Evolutionary conservation across 176 grass and related monocot species (phyloP), one percentile per base, ranked within the genome.

Genomic region (bread wheat (Triticum aestivum)): DNA sequence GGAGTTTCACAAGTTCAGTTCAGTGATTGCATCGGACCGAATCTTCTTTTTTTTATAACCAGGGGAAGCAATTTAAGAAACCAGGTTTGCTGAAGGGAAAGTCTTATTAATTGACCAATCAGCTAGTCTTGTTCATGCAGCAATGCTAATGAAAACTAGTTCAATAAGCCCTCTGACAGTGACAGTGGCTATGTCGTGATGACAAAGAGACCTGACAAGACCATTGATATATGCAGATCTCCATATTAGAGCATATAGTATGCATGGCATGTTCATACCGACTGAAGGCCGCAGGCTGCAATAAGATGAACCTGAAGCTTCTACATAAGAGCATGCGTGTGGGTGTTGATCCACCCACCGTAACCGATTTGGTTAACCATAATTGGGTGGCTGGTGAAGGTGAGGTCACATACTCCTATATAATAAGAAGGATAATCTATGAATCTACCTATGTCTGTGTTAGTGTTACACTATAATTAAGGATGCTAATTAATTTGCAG

Each of bases 321-420:
- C 20, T 79, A 77, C 9, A 69, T 11, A 61, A 58, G 59, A 15
- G 51, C 17, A 44, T 67, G 18, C 26, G 35, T 80, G 13, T 68
- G 83, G 35, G n/a, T 39, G 44, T 75, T 59, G 61, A 69, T 62
- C 84, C 72, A 82, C 85, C 85, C 76, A 86, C 89, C 86, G 73
- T 85, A 90, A 90, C 77, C 26, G 82, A 81, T 81, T 92, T 92
- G 81, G 90, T 92, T 92, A 95, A 95, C 85, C 61, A 87, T 65
- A 30, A 84, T 86, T 69, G 37, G 68, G 26, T 83, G 79, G 35
- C 75, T 52, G 59, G 6, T 73, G 61, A 78, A 78, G 79, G 79
- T 24, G n/a, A n/a, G n/a, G n/a, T n/a, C n/a, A n/a, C n/a, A n/a
- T n/a, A n/a, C n/a, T n/a, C n/a, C n/a, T n/a, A n/a, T n/a, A n/a